Conservation (phyloP, 192 early-diverging fungal species). For the Coemansia sp. region DNA sequence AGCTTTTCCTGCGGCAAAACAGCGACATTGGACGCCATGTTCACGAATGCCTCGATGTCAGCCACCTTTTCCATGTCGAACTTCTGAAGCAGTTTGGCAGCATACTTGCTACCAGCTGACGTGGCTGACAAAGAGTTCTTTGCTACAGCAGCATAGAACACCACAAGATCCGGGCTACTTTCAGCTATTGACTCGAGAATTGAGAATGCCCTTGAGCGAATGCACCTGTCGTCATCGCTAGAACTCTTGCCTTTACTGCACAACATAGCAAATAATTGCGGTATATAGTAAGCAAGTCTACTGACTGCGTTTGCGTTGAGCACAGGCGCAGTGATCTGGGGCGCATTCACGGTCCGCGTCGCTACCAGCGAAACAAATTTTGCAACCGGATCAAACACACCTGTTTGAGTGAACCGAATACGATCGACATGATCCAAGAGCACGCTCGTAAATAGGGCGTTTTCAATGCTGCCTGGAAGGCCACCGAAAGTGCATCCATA, state of each 20-base stretch:
- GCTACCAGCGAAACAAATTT: constrained; percentile 29
- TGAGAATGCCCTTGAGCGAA: constrained; percentile 9
- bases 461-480: background rate
- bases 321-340: constrained; percentile 5
- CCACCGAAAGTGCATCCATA: background rate
- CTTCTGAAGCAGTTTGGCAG: constrained; percentile 7
- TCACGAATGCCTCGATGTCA: constrained; percentile 20
- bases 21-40: constrained; percentile 5
- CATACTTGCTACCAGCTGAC: constrained; percentile 2
- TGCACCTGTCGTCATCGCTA: background rate
- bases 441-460: constrained; percentile 20
- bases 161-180: constrained; percentile 23
- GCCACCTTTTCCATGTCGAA: constrained; percentile 18
- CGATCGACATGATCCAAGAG: constrained; percentile 17
- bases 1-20: constrained; percentile 35
- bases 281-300: constrained; percentile 34
- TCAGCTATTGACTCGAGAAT: constrained; percentile 16
- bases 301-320: constrained; percentile 19
- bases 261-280: constrained; percentile 43
- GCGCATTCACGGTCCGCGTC: background rate
- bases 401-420: constrained; percentile 23
- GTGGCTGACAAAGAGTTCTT: constrained; percentile 16
- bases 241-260: constrained; percentile 1
- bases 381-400: constrained; percentile 36
- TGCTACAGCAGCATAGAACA: constrained; percentile 35